phyloP scores from a whole-genome alignment of 352 stramenopile species.

The Aphanomyces invadans region DNA sequence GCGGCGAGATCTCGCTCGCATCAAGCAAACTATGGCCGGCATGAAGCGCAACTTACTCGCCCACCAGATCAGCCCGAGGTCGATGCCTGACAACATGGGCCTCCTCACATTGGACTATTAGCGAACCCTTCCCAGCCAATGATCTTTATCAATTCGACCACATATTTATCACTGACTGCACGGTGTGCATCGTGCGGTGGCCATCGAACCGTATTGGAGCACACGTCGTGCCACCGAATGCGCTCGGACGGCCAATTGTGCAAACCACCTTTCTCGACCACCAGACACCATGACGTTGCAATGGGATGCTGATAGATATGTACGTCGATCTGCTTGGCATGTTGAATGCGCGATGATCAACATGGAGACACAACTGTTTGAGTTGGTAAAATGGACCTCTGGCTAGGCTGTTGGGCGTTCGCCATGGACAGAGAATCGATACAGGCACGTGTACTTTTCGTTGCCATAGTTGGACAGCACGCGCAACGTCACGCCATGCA shows the following conservation, averaged over 20 bases:
- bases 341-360: too few species aligned
- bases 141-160: not conserved
- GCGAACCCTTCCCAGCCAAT: not conserved
- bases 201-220: too few species aligned
- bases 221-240: too few species aligned
- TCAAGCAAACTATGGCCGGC: slow-evolving; percentile 22
- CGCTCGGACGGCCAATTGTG: too few species aligned
- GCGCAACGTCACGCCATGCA: slow-evolving; percentile 69
- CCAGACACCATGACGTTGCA: too few species aligned
- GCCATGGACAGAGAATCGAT: slow-evolving; percentile 83
- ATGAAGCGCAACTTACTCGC: slow-evolving; percentile 6
- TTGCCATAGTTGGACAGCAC: slow-evolving; percentile 79
- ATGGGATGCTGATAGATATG: too few species aligned
- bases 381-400: too few species aligned
- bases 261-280: too few species aligned
- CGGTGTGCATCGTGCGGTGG: too few species aligned
- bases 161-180: not conserved
- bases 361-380: too few species aligned
- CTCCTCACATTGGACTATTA: slow-evolving; percentile 21
- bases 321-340: too few species aligned
- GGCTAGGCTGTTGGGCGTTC: too few species aligned
- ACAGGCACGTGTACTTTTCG: slow-evolving; percentile 82
- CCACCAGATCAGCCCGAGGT: slow-evolving; percentile 13
- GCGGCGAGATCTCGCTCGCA: slow-evolving; percentile 18
- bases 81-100: slow-evolving; percentile 14